Conservation (phyloP, 345 rosid genomes). For the Melaleuca alternifolia region DNA sequence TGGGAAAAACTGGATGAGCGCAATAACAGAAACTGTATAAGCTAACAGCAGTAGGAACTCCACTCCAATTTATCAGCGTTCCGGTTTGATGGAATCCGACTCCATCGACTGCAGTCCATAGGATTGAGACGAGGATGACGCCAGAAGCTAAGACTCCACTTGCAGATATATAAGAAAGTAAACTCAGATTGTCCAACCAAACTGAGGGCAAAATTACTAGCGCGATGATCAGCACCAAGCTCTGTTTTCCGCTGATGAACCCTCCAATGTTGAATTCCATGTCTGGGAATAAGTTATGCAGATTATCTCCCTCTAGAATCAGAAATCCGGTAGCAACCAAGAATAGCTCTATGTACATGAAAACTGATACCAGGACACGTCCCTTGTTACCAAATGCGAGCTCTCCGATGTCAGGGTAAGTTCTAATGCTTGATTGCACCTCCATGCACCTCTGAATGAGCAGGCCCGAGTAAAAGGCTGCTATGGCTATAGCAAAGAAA, state of each 20-base stretch:
- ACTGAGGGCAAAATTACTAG: slow-evolving; percentile 70
- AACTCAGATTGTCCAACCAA: slow-evolving; percentile 67
- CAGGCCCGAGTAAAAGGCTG: slow-evolving; percentile 61
- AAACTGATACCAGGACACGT: slow-evolving; percentile 35
- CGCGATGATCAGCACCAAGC: slow-evolving; percentile 51
- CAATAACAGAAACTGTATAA: slow-evolving; percentile 87
- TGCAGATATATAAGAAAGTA: slow-evolving; percentile 77
- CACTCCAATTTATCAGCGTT: slow-evolving; percentile 27
- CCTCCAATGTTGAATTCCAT: slow-evolving; percentile 36
- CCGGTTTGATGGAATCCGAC: slow-evolving; percentile 51
- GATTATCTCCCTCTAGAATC: slow-evolving; percentile 85
- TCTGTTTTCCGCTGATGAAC: slow-evolving; percentile 37
- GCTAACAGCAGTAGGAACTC: slow-evolving; percentile 70
- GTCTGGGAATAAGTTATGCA: slow-evolving; percentile 46
- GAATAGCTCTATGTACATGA: slow-evolving; percentile 77
- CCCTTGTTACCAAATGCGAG: slow-evolving; percentile 74
- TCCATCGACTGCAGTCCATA: slow-evolving; percentile 62
- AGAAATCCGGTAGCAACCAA: slow-evolving; percentile 74
- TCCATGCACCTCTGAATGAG: slow-evolving; percentile 81
- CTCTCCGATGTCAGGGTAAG: slow-evolving; percentile 80
- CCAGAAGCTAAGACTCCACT: slow-evolving; percentile 83
- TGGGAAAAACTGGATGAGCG: slow-evolving; percentile 89
- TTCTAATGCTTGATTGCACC: slow-evolving; percentile 40
- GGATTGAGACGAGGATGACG: slow-evolving; percentile 55
- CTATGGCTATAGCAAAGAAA: slow-evolving; percentile 42